A percentile compares a stretch with the other conserved stretches of the same genome.
Evolutionary conservation across 2,329 filamentous ascomycete genomes (phyloP).

Genomic region (Teratosphaeria destructans): DNA sequence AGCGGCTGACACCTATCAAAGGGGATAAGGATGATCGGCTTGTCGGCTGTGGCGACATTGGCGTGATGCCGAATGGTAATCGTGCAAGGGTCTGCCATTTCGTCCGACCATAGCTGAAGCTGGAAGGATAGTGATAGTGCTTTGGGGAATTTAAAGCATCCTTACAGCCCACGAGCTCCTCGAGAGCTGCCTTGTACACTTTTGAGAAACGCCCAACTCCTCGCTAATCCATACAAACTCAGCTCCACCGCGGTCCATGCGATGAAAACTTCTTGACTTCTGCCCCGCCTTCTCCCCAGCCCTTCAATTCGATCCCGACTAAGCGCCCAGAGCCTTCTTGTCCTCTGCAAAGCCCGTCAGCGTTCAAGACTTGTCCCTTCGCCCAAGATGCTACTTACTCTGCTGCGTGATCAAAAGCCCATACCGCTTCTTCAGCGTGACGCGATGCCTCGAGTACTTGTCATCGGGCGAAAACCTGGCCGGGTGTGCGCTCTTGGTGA

Average conservation of each 20-base stretch:
- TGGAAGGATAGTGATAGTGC: too few species aligned
- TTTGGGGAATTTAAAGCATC: neutral
- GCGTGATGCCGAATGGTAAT: too few species aligned
- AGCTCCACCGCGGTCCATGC: neutral
- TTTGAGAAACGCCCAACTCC: neutral
- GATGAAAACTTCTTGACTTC: neutral
- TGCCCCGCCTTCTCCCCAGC: too few species aligned
- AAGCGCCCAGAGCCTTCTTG: constrained; percentile 21
- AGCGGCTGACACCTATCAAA: too few species aligned
- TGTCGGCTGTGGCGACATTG: too few species aligned
- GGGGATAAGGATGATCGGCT: too few species aligned
- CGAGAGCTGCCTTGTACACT: neutral
- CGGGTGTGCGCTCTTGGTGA: constrained; percentile 93
- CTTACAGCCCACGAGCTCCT: neutral
- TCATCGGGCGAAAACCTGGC: constrained; percentile 96
- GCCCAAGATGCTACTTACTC: constrained; percentile 13
- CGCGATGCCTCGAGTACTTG: constrained; percentile 92
- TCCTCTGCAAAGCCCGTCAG: constrained; percentile 26
- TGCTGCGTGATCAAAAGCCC: constrained; percentile 78
- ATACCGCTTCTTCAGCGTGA: constrained; percentile 90
- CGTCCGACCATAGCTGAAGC: too few species aligned
- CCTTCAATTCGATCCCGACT: neutral
- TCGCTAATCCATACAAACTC: neutral
- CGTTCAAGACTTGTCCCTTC: neutral
- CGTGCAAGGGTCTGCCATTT: too few species aligned